Evolutionary conservation across 768 basidiomycete genomes (phyloP).

Genomic region (Gelatoporia subvermispora): DNA sequence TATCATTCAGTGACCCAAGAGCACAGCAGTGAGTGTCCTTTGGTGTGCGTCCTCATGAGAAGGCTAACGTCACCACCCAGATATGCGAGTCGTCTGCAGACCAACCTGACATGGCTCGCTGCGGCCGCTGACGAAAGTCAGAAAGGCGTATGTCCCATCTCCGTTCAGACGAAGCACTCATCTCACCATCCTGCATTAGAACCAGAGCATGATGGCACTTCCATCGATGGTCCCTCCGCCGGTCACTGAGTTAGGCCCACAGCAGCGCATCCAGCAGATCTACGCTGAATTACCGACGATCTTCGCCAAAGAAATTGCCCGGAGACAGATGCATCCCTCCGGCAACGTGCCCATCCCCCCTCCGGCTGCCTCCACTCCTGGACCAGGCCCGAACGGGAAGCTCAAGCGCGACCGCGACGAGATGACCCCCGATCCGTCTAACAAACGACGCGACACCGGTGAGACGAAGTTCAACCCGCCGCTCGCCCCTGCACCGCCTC

Average conservation of each 20-base stretch:
- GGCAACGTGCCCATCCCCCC: conserved; percentile 17
- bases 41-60: conserved; percentile 7
- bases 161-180: conserved; percentile 5
- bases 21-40: conserved; percentile 52
- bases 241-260: conserved; percentile 45
- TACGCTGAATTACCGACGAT: conserved; percentile 56
- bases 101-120: conserved; percentile 69
- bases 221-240: conserved; percentile 56
- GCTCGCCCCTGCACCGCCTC: conserved; percentile 26
- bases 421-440: conserved; percentile 30
- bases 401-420: conserved; percentile 68
- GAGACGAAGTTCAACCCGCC: conserved; percentile 43
- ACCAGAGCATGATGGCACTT: conserved; percentile 30
- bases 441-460: conserved; percentile 69
- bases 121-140: conserved; percentile 56
- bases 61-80: conserved; percentile 28
- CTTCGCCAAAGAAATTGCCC: conserved; percentile 47
- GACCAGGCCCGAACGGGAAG: conserved; percentile 14
- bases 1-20: conserved; percentile 41
- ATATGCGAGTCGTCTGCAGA: conserved; percentile 57
- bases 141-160: conserved; percentile 34
- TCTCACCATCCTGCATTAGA: conserved; percentile 25
- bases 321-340: conserved; percentile 21
- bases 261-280: conserved; percentile 59
- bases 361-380: conserved; percentile 14